phyloP scores from a whole-genome alignment of 495 filamentous ascomycete genomes.

The Choiromyces venosus region DNA sequence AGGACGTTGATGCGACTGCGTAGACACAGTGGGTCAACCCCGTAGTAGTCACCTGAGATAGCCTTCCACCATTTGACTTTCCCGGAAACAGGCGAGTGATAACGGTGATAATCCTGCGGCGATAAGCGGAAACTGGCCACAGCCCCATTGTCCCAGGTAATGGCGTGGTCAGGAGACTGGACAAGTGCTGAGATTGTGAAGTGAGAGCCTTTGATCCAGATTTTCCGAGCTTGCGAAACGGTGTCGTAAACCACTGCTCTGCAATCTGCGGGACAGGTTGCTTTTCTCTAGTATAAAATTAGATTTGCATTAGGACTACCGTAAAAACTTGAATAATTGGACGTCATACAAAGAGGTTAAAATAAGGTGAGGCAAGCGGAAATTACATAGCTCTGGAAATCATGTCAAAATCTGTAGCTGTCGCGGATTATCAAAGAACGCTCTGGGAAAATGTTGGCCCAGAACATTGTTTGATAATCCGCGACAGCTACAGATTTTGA shows the following conservation, averaged over 20 bases:
- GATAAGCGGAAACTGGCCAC: constrained; percentile 44
- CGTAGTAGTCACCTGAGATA: constrained; percentile 30
- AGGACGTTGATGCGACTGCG: constrained; percentile 36
- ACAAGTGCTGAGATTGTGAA: constrained; percentile 44
- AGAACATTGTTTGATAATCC: too few relatives aligned
- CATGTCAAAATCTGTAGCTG: too few relatives aligned
- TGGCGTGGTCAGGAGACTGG: constrained; percentile 24
- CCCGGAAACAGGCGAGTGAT: constrained; percentile 43
- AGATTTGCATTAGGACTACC: neutral
- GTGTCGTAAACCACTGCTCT: constrained; percentile 44
- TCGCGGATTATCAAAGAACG: too few relatives aligned
- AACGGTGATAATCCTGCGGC: constrained; percentile 48
- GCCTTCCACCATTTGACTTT: constrained; percentile 36
- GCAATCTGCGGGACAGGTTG: constrained; percentile 43
- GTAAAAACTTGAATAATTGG: too few relatives aligned
- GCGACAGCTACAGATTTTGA: too few relatives aligned
- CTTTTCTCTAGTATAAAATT: constrained; percentile 11
- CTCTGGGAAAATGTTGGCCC: too few relatives aligned
- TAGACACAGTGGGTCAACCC: constrained; percentile 45
- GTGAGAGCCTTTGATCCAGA: constrained; percentile 47
- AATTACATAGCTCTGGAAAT: too few relatives aligned
- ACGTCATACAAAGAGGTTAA: too few relatives aligned
- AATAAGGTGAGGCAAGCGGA: too few relatives aligned
- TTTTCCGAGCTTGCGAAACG: constrained; percentile 38
- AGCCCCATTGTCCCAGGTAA: constrained; percentile 35